A percentile compares a stretch with the other conserved stretches of the same genome.
phyloP scores from a whole-genome alignment of 169 alveolate genomes.

The Plasmodium gaboni region DNA sequence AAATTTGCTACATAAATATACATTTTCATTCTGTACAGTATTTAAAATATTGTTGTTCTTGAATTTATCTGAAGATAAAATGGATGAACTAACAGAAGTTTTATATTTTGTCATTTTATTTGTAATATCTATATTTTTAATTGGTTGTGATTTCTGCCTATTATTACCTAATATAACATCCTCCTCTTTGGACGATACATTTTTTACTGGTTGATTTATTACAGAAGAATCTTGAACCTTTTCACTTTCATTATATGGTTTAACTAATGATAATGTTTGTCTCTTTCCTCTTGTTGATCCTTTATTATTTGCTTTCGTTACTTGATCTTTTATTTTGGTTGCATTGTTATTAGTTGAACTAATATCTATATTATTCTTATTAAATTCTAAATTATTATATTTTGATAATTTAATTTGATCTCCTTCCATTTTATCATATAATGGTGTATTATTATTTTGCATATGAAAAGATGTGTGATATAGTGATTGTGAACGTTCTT shows the following conservation, averaged over 20 bases:
- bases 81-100: slow-evolving; percentile 51
- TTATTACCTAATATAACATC: neutral
- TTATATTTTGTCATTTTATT: slow-evolving; percentile 58
- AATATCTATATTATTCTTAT: neutral
- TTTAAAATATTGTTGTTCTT: slow-evolving; percentile 33
- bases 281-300: slow-evolving; percentile 12
- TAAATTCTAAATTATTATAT: neutral
- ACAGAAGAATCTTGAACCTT: neutral
- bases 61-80: slow-evolving; percentile 19
- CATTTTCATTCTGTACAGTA: slow-evolving; percentile 17
- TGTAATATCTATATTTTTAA: slow-evolving; percentile 13
- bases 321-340: neutral
- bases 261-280: slow-evolving; percentile 1
- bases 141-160: slow-evolving; percentile 60
- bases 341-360: neutral
- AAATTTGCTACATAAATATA: neutral
- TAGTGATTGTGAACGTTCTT: too few species aligned
- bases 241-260: slow-evolving; percentile 1
- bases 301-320: neutral
- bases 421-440: neutral
- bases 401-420: neutral
- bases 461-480: too few species aligned
- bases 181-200: neutral
- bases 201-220: slow-evolving; percentile 8
- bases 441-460: neutral